Conservation (phyloP, 2,329 filamentous ascomycete species). For the Neofusicoccum ribis region DNA sequence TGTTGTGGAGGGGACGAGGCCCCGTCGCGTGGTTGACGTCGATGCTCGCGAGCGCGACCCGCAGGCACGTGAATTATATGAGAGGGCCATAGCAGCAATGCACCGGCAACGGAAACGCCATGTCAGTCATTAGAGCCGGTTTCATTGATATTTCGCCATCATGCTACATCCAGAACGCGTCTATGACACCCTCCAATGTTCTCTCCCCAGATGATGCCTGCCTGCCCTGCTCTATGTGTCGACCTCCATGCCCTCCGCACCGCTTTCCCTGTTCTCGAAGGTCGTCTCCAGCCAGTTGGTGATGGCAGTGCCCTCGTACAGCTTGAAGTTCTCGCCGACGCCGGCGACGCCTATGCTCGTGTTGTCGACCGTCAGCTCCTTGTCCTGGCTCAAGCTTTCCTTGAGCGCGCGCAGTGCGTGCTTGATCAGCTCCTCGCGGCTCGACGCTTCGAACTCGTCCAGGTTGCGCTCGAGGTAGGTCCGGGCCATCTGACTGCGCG, state of each 20-base stretch:
- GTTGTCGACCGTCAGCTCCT: slow-evolving; percentile 96
- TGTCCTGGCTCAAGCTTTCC: slow-evolving; percentile 94
- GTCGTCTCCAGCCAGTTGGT: slow-evolving; percentile 79
- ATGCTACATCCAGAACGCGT: slow-evolving; percentile 15
- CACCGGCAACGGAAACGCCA: background rate
- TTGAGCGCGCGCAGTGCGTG: slow-evolving; percentile 90
- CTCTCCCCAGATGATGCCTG: background rate
- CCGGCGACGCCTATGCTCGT: slow-evolving; percentile 88
- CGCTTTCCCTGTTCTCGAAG: slow-evolving; percentile 47
- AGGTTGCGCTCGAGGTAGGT: slow-evolving; percentile 95
- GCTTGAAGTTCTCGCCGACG: slow-evolving; percentile 75
- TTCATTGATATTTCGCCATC: slow-evolving; percentile 12
- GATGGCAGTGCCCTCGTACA: slow-evolving; percentile 87
- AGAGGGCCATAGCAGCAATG: background rate
- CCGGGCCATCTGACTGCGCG: slow-evolving; percentile 93
- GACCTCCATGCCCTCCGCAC: slow-evolving; percentile 57
- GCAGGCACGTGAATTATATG: slow-evolving; percentile 12
- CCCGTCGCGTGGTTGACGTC: slow-evolving; percentile 17
- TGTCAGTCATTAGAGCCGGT: slow-evolving; percentile 9
- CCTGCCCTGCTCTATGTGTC: slow-evolving; percentile 34
- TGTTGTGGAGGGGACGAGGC: slow-evolving; percentile 1
- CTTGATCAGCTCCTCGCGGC: slow-evolving; percentile 81
- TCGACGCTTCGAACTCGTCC: slow-evolving; percentile 74
- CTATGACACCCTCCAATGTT: background rate
- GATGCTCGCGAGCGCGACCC: slow-evolving; percentile 11